phyloP scores from a whole-genome alignment of 805 yeast species.

The Lachancea thermotolerans region DNA sequence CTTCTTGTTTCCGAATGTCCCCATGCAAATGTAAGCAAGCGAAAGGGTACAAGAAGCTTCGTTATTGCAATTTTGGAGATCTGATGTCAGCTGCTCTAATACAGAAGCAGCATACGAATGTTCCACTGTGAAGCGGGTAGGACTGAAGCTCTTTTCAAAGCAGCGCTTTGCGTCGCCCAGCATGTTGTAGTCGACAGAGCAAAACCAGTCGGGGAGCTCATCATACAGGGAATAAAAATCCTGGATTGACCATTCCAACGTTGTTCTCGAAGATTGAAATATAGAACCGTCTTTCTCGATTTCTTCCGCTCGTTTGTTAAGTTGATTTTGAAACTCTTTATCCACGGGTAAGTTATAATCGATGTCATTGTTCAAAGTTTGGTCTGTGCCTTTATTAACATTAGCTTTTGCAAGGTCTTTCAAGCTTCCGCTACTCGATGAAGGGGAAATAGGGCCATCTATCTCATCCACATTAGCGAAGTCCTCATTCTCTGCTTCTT shows the following conservation, averaged over 20 bases:
- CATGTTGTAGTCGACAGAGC: slow-evolving; percentile 24
- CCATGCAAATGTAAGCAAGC: slow-evolving; percentile 24
- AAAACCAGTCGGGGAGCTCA: slow-evolving; percentile 46
- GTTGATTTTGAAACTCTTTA: slow-evolving; percentile 28
- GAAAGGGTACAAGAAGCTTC: slow-evolving; percentile 11
- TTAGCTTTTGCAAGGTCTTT: slow-evolving; percentile 7
- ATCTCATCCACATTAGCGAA: slow-evolving; percentile 34
- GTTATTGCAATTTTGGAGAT: not conserved
- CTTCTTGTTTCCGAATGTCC: slow-evolving; percentile 14
- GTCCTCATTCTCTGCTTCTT: slow-evolving; percentile 26
- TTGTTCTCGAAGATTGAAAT: slow-evolving; percentile 34
- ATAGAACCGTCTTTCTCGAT: slow-evolving; percentile 17
- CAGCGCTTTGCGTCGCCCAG: slow-evolving; percentile 13
- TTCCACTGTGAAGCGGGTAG: slow-evolving; percentile 13
- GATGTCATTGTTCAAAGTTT: slow-evolving; percentile 3
- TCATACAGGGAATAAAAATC: slow-evolving; percentile 33
- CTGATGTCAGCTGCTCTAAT: slow-evolving; percentile 4
- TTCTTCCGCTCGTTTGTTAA: slow-evolving; percentile 34
- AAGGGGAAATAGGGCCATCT: slow-evolving; percentile 29
- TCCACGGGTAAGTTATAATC: slow-evolving; percentile 34
- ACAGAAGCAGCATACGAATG: slow-evolving; percentile 13
- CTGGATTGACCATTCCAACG: slow-evolving; percentile 37
- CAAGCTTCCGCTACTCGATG: slow-evolving; percentile 9
- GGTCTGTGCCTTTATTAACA: slow-evolving; percentile 6
- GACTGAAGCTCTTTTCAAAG: slow-evolving; percentile 13